phyloP scores from a whole-genome alignment of 768 basidiomycete species.

The Cystofilobasidium capitatum region DNA sequence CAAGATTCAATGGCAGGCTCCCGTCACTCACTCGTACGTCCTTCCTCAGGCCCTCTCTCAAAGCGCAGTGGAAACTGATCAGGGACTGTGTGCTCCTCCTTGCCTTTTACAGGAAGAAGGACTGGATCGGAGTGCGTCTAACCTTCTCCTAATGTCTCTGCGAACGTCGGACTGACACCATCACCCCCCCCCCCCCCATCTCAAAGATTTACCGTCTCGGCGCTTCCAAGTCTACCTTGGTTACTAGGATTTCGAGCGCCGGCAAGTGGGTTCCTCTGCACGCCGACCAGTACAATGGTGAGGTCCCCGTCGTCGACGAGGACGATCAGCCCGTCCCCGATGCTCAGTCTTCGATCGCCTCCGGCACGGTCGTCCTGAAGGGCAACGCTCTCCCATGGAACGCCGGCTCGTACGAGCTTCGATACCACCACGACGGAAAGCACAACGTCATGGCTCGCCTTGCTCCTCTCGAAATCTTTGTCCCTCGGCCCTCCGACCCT shows the following conservation, averaged over 20 bases:
- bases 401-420: conserved; percentile 74
- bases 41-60: background rate
- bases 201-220: conserved; percentile 51
- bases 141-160: conserved; percentile 11
- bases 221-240: conserved; percentile 68
- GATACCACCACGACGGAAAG: conserved; percentile 82
- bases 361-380: conserved; percentile 62
- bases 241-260: conserved; percentile 73
- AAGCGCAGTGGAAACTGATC: background rate
- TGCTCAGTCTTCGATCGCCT: background rate
- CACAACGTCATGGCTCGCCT: conserved; percentile 86
- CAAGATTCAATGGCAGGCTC: conserved; percentile 74
- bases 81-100: background rate
- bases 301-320: conserved; percentile 47
- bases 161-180: conserved; percentile 37
- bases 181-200: background rate
- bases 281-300: conserved; percentile 86
- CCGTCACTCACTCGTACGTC: conserved; percentile 61
- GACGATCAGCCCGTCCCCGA: conserved; percentile 37
- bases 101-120: conserved; percentile 47
- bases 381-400: conserved; percentile 77
- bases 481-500: conserved; percentile 26
- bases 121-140: conserved; percentile 76
- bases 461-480: conserved; percentile 71
- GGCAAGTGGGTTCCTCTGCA: conserved; percentile 92